Evolutionary conservation across 2,329 filamentous ascomycete genomes (phyloP), one percentile per base, ranked within the genome.

Genomic region (Madurella fahalii): DNA sequence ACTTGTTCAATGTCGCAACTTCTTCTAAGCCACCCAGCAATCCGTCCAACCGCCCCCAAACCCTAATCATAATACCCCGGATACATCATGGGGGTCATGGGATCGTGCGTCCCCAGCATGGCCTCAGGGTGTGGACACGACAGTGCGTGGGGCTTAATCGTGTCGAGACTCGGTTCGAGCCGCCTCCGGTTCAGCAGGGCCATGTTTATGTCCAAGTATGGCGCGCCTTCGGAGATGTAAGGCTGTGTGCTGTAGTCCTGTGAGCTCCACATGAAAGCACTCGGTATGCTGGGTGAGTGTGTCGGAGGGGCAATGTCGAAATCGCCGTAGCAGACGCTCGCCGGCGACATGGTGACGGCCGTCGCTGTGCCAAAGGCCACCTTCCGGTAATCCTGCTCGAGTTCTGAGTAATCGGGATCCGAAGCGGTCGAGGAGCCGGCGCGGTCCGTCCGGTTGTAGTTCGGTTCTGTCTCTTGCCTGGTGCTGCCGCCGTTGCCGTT

Each of bases 51-150:
- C 25, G 31, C 64, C 57, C 73, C 65, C 64, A 77, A 68, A 17
- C 66, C 58, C 47, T 78, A 76, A 53, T 69, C 71, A 54, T 79
- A 77, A 63, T 76, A 81, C 43, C 77, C 76, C 2, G 75, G 71
- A 61, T 77, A 83, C 53, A 83, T 81, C 79, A 82, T 82, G 1
- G 80, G 79, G 57, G 83, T 81, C 79, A 82, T 82, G 1, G 80
- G 79, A 57, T 83, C 80, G 16, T 74, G 76, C 63, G 81, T 75
- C 16, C 79, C 77, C 65, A 82, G 72, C 79, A 83, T 83, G 8
- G 78, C 76, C 43, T 81, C 78, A 1, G 77, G 72, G 50, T 80
- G 78, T 41, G 75, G 69, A 60, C 77, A 77, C 39, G 76, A 76
- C 42, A 82, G 69, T 43, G 79, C 73, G 53, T 81, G 77, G 12